phyloP scores from a whole-genome alignment of 169 alveolate genomes.

The Eimeria sp. region DNA sequence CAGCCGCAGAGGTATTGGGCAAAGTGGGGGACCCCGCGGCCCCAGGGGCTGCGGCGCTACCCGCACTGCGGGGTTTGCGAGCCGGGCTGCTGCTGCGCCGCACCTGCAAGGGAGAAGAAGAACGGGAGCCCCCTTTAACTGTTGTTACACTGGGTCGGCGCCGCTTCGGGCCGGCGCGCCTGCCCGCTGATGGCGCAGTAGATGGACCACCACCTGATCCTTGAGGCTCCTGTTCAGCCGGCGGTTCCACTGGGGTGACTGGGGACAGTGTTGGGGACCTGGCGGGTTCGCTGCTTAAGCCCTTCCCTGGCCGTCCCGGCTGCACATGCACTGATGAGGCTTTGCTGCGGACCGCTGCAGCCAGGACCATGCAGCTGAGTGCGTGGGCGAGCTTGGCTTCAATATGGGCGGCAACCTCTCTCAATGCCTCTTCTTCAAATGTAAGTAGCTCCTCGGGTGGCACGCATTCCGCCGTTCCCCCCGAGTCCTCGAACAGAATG shows the following conservation, averaged over 20 bases:
- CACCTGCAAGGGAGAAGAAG: neutral
- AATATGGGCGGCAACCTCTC: conserved; percentile 54
- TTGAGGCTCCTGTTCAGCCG: neutral
- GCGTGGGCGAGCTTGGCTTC: conserved; percentile 63
- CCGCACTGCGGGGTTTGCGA: conserved; percentile 7
- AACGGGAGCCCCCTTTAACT: conserved; percentile 1
- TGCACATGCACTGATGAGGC: neutral
- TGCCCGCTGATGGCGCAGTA: neutral
- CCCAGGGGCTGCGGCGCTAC: neutral
- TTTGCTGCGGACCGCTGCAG: conserved; percentile 31
- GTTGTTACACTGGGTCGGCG: conserved; percentile 30
- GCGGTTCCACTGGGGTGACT: neutral
- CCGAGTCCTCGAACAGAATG: conserved; percentile 69
- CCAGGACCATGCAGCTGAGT: conserved; percentile 61
- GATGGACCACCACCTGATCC: neutral
- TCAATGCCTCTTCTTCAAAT: conserved; percentile 71
- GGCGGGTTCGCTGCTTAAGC: neutral
- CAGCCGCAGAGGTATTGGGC: neutral
- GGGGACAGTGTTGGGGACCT: neutral
- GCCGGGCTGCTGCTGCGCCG: conserved; percentile 22
- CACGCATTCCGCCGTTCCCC: conserved; percentile 71
- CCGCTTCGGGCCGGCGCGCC: conserved; percentile 24
- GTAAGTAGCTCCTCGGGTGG: conserved; percentile 64
- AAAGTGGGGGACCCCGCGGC: neutral
- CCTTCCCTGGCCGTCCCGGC: neutral